These are phyloP conservation scores for Diaporthe amygdali DNA, from an alignment of 2,329 filamentous ascomycete genomes.

Conservation along the genomic window DNA sequence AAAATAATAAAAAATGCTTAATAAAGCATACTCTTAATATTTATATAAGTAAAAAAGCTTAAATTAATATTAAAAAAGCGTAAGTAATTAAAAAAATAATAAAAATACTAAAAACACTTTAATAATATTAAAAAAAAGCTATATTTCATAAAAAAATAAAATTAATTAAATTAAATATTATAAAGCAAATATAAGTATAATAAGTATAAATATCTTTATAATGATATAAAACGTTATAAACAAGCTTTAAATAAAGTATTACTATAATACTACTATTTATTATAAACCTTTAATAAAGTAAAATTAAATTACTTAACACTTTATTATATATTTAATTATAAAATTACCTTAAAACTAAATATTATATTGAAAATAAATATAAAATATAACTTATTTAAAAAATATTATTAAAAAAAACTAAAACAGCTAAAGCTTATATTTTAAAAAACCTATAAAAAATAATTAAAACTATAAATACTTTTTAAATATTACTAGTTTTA, in stretches of 20 bases:
- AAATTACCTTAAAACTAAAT: neutral
- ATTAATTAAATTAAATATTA: neutral
- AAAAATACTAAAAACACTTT: neutral
- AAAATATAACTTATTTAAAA: neutral
- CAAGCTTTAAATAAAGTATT: neutral
- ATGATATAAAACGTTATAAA: neutral
- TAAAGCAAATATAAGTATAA: neutral
- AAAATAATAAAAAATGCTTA: neutral
- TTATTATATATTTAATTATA: neutral
- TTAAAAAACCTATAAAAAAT: too few relatives aligned
- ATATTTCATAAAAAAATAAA: neutral
- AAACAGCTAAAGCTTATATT: too few relatives aligned
- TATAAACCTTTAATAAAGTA: neutral
- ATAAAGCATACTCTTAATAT: neutral
- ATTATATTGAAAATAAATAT: neutral
- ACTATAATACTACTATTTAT: neutral
- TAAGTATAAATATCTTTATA: neutral
- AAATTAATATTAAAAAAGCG: too few relatives aligned
- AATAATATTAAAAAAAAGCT: neutral
- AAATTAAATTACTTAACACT: neutral
- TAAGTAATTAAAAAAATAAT: neutral
- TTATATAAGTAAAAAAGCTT: too few relatives aligned
- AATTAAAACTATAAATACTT: neutral
- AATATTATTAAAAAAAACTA: neutral
- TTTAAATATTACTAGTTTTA: constrained; percentile 10